Conservation (phyloP, 208 protist genomes). For the Eutreptiella sp. region DNA sequence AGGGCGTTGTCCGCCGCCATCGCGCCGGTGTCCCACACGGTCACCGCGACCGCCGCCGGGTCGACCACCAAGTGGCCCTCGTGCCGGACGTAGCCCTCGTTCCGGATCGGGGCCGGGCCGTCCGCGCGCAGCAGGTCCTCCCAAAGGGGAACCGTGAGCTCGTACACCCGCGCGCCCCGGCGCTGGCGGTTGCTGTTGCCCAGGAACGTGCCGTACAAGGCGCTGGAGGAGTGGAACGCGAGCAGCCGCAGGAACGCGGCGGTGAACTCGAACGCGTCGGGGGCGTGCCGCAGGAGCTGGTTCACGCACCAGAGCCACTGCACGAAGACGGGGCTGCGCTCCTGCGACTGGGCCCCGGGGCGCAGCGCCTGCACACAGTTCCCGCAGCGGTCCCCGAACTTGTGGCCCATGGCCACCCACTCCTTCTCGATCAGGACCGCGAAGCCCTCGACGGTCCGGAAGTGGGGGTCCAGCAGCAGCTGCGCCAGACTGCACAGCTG, state of each 20-base stretch:
- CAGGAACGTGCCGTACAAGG: conserved; percentile 25
- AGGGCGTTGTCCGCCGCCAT: too few species aligned
- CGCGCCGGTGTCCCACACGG: too few species aligned
- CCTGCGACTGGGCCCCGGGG: too few species aligned
- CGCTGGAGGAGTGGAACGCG: conserved; percentile 40
- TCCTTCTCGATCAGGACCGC: conserved; percentile 71
- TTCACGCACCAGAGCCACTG: conserved; percentile 68
- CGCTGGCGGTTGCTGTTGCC: background rate
- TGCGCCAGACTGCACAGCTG: conserved; percentile 49
- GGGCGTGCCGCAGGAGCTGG: conserved; percentile 54
- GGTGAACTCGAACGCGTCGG: conserved; percentile 58
- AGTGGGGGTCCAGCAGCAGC: conserved; percentile 64
- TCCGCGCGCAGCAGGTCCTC: background rate
- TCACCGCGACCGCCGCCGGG: too few species aligned
- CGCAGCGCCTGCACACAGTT: too few species aligned
- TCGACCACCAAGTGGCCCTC: too few species aligned
- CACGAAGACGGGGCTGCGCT: conserved; percentile 57
- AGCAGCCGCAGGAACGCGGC: conserved; percentile 40
- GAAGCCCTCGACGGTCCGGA: conserved; percentile 62
- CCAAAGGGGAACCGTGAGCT: background rate
- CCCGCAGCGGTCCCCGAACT: conserved; percentile 60
- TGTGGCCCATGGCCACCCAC: conserved; percentile 73
- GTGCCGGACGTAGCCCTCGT: too few species aligned
- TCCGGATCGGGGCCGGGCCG: too few species aligned
- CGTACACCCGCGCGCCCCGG: background rate